Evolutionary conservation across 768 basidiomycete species (phyloP).

Genomic region (Termitomyces sp.): DNA sequence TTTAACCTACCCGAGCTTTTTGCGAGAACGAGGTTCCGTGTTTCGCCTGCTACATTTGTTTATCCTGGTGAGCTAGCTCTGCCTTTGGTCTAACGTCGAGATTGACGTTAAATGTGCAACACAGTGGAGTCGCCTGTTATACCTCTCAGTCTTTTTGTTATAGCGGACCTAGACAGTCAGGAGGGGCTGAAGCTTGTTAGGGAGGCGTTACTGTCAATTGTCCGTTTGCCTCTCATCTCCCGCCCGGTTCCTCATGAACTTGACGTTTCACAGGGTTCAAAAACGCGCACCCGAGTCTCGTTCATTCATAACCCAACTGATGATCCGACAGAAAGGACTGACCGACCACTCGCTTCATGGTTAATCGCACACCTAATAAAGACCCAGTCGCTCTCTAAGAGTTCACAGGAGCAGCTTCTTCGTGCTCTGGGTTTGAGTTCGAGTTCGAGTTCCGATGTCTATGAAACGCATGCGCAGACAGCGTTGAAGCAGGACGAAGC

Average conservation of each 20-base stretch:
- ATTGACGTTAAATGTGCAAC: not conserved
- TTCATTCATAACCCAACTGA: constrained; percentile 69
- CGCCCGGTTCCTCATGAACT: not conserved
- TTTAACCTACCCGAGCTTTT: constrained; percentile 53
- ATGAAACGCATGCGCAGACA: constrained; percentile 22
- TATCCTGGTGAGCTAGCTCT: constrained; percentile 47
- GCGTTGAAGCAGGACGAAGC: constrained; percentile 26
- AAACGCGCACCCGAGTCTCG: constrained; percentile 52
- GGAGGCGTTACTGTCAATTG: constrained; percentile 62
- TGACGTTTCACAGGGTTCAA: constrained; percentile 28
- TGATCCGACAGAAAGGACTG: constrained; percentile 10
- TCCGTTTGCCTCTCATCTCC: constrained; percentile 25
- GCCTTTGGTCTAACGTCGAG: not conserved
- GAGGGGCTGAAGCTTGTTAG: constrained; percentile 53
- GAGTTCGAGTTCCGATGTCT: constrained; percentile 14
- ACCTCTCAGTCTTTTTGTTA: constrained; percentile 51
- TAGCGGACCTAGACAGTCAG: constrained; percentile 72
- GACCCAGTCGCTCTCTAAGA: constrained; percentile 30
- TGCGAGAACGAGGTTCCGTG: constrained; percentile 35
- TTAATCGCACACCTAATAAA: constrained; percentile 45
- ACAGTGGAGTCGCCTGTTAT: constrained; percentile 26
- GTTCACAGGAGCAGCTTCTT: constrained; percentile 32
- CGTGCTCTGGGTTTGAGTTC: constrained; percentile 32
- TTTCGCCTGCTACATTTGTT: constrained; percentile 43
- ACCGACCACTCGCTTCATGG: constrained; percentile 30